These are phyloP conservation scores for Candida easanensis DNA, from an alignment of 805 yeast genomes.

Conservation along the genomic window DNA sequence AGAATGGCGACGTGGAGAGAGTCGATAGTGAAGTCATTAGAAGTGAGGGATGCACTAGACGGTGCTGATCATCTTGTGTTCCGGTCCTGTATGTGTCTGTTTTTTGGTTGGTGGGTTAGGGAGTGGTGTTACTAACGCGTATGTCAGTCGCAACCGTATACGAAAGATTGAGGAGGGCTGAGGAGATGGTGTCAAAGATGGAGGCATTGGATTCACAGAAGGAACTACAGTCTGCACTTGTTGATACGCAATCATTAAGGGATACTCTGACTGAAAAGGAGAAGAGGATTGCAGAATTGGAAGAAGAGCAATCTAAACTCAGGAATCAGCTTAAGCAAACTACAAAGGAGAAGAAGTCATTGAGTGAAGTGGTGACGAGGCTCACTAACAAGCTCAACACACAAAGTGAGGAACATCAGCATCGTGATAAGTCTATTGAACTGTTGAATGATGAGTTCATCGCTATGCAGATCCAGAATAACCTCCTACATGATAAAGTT, in stretches of 20 bases:
- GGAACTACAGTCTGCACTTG: slow-evolving; percentile 5
- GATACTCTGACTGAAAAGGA: slow-evolving; percentile 5
- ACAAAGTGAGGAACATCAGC: slow-evolving; percentile 27
- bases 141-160: slow-evolving; percentile 15
- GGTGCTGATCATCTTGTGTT: too few relatives aligned
- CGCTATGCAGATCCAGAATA: slow-evolving; percentile 54
- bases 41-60: too few relatives aligned
- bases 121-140: neutral
- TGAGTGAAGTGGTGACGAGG: slow-evolving; percentile 28
- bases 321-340: slow-evolving; percentile 23
- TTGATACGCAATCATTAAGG: slow-evolving; percentile 5
- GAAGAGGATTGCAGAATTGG: slow-evolving; percentile 1
- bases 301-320: slow-evolving; percentile 12
- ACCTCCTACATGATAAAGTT: slow-evolving; percentile 33
- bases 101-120: too few relatives aligned
- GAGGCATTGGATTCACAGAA: slow-evolving; percentile 6
- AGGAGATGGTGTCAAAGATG: slow-evolving; percentile 8
- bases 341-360: slow-evolving; percentile 25
- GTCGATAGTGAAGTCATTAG: too few relatives aligned
- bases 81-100: slow-evolving; percentile 10
- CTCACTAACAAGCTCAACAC: slow-evolving; percentile 28
- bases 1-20: too few relatives aligned
- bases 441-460: slow-evolving; percentile 66
- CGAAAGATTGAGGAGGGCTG: slow-evolving; percentile 15
- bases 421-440: slow-evolving; percentile 56